These are phyloP conservation scores for Boletus calvinii DNA, from an alignment of 1,284 basidiomycete species.

Conservation along the genomic window DNA sequence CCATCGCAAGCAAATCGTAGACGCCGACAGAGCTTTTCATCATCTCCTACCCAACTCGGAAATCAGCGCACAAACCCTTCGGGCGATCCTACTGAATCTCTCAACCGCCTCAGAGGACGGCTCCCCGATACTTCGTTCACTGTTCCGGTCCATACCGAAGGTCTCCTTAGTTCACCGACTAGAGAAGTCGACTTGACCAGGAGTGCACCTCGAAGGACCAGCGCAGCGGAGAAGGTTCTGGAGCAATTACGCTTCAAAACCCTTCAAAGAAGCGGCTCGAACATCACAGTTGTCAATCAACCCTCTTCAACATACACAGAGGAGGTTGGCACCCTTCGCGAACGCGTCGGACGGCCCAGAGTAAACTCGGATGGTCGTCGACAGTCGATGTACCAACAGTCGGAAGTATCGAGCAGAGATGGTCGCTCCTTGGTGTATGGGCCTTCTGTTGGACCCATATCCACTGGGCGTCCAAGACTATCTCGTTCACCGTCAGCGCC, in stretches of 20 bases:
- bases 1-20: slow-evolving; percentile 33
- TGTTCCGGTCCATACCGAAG: slow-evolving; percentile 34
- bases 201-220: slow-evolving; percentile 40
- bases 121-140: slow-evolving; percentile 27
- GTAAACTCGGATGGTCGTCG: slow-evolving; percentile 33
- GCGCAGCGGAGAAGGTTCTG: slow-evolving; percentile 58
- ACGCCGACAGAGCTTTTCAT: slow-evolving; percentile 44
- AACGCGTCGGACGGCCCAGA: slow-evolving; percentile 28
- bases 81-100: slow-evolving; percentile 26
- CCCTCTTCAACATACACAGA: slow-evolving; percentile 22
- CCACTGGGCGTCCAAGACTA: slow-evolving; percentile 44
- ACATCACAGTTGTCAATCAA: slow-evolving; percentile 30
- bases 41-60: slow-evolving; percentile 29
- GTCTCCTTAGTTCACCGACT: slow-evolving; percentile 23
- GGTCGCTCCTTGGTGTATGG: slow-evolving; percentile 24
- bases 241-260: slow-evolving; percentile 56
- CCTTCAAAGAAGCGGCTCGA: slow-evolving; percentile 40
- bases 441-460: slow-evolving; percentile 25
- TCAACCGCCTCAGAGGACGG: slow-evolving; percentile 34
- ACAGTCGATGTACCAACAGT: slow-evolving; percentile 24
- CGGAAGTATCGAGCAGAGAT: slow-evolving; percentile 27
- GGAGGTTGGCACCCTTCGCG: slow-evolving; percentile 10
- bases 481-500: slow-evolving; percentile 47
- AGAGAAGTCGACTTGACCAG: slow-evolving; percentile 18
- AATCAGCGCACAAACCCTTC: slow-evolving; percentile 26